Conservation (phyloP, 148 eudicot genomes). For the Polygonum aviculare region DNA sequence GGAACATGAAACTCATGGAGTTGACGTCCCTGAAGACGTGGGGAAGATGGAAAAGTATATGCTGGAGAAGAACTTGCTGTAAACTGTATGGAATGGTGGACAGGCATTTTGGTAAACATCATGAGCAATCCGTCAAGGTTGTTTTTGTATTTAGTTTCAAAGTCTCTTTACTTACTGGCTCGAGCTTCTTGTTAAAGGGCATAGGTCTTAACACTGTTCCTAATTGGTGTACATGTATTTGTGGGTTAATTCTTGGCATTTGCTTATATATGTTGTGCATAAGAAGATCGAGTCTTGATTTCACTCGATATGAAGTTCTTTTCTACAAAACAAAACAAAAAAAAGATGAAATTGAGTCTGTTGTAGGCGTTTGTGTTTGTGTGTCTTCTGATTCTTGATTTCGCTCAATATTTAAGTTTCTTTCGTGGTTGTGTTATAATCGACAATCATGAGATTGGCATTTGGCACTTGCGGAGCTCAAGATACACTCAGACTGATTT, state of each 20-base stretch:
- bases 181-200: not conserved
- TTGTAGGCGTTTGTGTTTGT: not conserved
- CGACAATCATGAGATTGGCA: too few relatives aligned
- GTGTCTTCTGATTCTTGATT: too few relatives aligned
- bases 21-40: constrained; percentile 73
- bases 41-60: constrained; percentile 61
- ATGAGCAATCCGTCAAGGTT: not conserved
- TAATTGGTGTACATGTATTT: not conserved
- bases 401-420: too few relatives aligned
- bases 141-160: not conserved
- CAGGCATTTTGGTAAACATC: not conserved
- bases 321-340: too few relatives aligned
- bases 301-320: too few relatives aligned
- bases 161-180: not conserved
- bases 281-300: too few relatives aligned
- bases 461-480: too few relatives aligned
- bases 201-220: not conserved
- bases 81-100: not conserved
- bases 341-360: not conserved
- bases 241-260: not conserved
- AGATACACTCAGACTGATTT: too few relatives aligned
- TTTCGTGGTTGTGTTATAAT: too few relatives aligned
- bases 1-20: constrained; percentile 79
- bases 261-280: too few relatives aligned
- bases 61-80: constrained; percentile 64